These are phyloP conservation scores for Arthrinium phaeospermum DNA, from an alignment of 2,329 filamentous ascomycete species.

Conservation along the genomic window DNA sequence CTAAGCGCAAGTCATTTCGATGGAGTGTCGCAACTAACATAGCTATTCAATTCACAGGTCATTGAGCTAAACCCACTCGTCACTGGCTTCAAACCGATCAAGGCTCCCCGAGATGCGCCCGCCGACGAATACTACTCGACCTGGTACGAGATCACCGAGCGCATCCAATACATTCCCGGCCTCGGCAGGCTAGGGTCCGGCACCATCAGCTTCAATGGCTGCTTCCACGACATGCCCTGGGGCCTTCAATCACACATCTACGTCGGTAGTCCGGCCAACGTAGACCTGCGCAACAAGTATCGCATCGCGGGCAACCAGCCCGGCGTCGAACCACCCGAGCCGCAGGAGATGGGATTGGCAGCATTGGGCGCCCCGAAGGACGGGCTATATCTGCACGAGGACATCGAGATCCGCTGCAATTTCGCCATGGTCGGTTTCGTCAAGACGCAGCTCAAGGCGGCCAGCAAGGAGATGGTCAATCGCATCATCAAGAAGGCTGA, in stretches of 20 bases:
- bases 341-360: conserved; percentile 65
- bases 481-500: conserved; percentile 75
- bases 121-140: conserved; percentile 75
- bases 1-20: background rate
- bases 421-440: conserved; percentile 69
- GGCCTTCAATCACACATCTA: conserved; percentile 75
- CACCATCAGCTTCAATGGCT: conserved; percentile 72
- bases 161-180: conserved; percentile 71
- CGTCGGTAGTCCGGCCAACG: conserved; percentile 61
- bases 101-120: conserved; percentile 70
- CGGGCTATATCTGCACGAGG: conserved; percentile 71
- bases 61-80: conserved; percentile 75
- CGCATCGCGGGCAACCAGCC: conserved; percentile 72
- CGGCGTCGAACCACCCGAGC: conserved; percentile 65
- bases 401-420: conserved; percentile 75
- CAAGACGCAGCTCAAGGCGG: conserved; percentile 69
- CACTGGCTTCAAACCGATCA: conserved; percentile 65
- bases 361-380: conserved; percentile 65
- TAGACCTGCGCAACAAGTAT: conserved; percentile 73
- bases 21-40: background rate
- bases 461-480: conserved; percentile 70
- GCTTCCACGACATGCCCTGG: conserved; percentile 76
- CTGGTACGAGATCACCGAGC: conserved; percentile 75
- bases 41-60: conserved; percentile 48
- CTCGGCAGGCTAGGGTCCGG: conserved; percentile 68